phyloP scores from a whole-genome alignment of 257 asterid genomes.

The Nicotiana tabacum region DNA sequence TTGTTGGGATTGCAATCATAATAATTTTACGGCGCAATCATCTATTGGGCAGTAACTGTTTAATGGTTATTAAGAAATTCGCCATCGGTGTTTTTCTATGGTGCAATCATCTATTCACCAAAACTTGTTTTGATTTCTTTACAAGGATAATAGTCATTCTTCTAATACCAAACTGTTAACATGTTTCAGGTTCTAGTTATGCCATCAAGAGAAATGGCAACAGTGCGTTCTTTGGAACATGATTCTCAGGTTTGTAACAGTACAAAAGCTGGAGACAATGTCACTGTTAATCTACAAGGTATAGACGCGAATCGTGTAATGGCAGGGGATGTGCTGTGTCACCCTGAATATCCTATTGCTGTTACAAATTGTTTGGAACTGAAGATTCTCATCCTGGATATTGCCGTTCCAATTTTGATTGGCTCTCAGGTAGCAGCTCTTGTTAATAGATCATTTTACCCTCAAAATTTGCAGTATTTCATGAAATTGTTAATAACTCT shows the following conservation, averaged over 20 bases:
- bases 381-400: conserved; percentile 71
- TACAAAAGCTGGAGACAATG: conserved; percentile 95
- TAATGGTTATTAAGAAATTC: neutral
- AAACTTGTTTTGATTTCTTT: neutral
- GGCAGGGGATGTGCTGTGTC: conserved; percentile 86
- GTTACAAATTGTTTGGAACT: conserved; percentile 73
- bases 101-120: too few species aligned
- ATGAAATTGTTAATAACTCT: neutral
- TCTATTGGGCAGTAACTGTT: neutral
- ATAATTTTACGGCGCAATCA: neutral
- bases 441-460: neutral
- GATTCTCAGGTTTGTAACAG: conserved; percentile 52
- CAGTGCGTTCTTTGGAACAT: conserved; percentile 64
- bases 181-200: conserved; percentile 62
- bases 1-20: neutral
- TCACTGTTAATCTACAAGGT: conserved; percentile 68
- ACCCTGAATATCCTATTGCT: conserved; percentile 77
- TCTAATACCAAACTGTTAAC: neutral
- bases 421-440: conserved; percentile 71
- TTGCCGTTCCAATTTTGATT: conserved; percentile 57
- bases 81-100: neutral
- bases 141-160: neutral
- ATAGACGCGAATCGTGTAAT: conserved; percentile 52
- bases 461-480: conserved; percentile 47
- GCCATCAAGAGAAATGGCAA: conserved; percentile 72